Conservation (phyloP, 1,284 basidiomycete species). For the Boletellus deceptivus region DNA sequence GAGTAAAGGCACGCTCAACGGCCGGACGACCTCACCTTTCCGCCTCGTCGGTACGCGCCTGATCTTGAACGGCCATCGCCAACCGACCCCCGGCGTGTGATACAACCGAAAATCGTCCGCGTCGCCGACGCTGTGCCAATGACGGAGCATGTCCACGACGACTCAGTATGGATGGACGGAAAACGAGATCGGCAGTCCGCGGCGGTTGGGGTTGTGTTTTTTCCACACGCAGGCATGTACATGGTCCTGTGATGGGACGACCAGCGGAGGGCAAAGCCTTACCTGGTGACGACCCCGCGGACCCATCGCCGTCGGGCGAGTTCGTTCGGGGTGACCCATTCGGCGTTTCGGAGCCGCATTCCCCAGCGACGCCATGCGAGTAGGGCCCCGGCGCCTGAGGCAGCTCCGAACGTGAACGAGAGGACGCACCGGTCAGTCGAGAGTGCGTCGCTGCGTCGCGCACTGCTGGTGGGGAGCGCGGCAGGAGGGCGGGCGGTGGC, state of each 20-base stretch:
- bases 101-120: slow-evolving; percentile 80
- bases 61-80: slow-evolving; percentile 69
- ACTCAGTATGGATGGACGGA: neutral
- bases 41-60: slow-evolving; percentile 54
- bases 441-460: neutral
- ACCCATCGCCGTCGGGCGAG: slow-evolving; percentile 60
- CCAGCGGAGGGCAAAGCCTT: slow-evolving; percentile 17
- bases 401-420: slow-evolving; percentile 43
- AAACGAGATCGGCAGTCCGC: too few relatives aligned
- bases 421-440: slow-evolving; percentile 6
- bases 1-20: neutral
- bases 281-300: slow-evolving; percentile 75
- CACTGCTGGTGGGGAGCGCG: too few relatives aligned
- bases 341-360: slow-evolving; percentile 55
- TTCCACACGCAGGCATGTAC: too few relatives aligned
- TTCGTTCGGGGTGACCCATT: slow-evolving; percentile 62
- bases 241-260: too few relatives aligned
- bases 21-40: slow-evolving; percentile 50
- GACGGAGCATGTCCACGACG: neutral
- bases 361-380: slow-evolving; percentile 55
- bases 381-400: slow-evolving; percentile 39
- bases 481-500: too few relatives aligned
- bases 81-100: slow-evolving; percentile 79
- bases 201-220: neutral
- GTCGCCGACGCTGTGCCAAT: slow-evolving; percentile 68